A percentile compares a stretch with the other conserved stretches of the same genome.
Conservation (phyloP, 2,329 filamentous ascomycete genomes). For the Phaeosphaeriaceae sp. region DNA sequence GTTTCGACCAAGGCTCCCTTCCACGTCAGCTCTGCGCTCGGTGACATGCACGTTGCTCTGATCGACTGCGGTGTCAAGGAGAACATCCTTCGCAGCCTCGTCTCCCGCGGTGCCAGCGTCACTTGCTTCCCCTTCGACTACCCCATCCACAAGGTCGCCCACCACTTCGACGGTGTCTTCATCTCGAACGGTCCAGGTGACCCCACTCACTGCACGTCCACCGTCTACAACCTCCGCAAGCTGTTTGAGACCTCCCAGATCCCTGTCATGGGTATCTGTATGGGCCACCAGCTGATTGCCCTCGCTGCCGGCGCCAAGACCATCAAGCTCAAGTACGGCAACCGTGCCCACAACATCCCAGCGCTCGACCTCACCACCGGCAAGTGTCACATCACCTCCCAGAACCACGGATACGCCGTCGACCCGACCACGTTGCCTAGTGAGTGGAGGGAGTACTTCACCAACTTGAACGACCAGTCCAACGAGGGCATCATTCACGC, state of each 20-base stretch:
- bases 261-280: constrained; percentile 96
- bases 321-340: constrained; percentile 98
- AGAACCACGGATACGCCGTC: constrained; percentile 98
- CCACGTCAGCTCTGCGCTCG: constrained; percentile 84
- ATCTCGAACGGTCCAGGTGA: constrained; percentile 99
- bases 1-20: constrained; percentile 99
- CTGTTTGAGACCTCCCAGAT: constrained; percentile 91
- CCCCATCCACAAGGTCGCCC: constrained; percentile 96
- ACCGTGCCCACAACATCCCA: constrained; percentile 98
- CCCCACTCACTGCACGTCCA: constrained; percentile 94
- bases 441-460: constrained; percentile 98
- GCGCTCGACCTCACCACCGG: constrained; percentile 93
- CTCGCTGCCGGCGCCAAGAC: constrained; percentile 87
- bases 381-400: constrained; percentile 96
- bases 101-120: constrained; percentile 87
- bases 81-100: constrained; percentile 96
- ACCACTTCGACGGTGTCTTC: constrained; percentile 98
- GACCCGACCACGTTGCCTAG: constrained; percentile 80
- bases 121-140: constrained; percentile 97
- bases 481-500: constrained; percentile 99
- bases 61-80: constrained; percentile 99
- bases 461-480: constrained; percentile 96
- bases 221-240: constrained; percentile 88
- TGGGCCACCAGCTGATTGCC: constrained; percentile 94
- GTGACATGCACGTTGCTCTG: constrained; percentile 88